Conservation (phyloP, 1,284 basidiomycete genomes). For the Phellopilus nigrolimitatus region DNA sequence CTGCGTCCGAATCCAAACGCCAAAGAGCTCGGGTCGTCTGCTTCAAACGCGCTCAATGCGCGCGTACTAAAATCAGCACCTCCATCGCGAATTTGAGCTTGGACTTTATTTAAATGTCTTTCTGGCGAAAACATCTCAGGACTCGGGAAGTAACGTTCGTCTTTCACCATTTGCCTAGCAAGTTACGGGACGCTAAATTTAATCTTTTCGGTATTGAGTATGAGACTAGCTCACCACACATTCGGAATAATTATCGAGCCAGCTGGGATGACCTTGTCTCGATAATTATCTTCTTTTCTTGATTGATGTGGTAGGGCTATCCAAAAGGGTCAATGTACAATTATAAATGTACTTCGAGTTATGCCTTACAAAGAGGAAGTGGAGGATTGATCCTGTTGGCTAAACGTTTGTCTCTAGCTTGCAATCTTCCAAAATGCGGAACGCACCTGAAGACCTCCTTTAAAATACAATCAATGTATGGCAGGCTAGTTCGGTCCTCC, state of each 20-base stretch:
- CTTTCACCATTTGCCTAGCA: slow-evolving; percentile 12
- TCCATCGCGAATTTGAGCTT: too few relatives aligned
- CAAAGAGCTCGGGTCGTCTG: too few relatives aligned
- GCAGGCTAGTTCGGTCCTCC: slow-evolving; percentile 7
- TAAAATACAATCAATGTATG: slow-evolving; percentile 16
- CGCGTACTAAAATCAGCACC: too few relatives aligned
- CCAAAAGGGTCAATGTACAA: background rate
- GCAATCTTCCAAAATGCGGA: background rate
- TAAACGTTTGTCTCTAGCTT: background rate
- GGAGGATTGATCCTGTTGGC: slow-evolving; percentile 6
- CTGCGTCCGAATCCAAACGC: too few relatives aligned
- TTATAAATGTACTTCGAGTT: background rate
- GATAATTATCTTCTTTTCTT: slow-evolving; percentile 14
- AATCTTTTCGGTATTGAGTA: background rate
- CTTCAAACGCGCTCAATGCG: too few relatives aligned
- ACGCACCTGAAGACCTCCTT: slow-evolving; percentile 10
- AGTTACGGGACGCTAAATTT: background rate
- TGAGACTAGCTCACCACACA: slow-evolving; percentile 1
- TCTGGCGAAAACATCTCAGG: slow-evolving; percentile 11
- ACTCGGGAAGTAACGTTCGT: slow-evolving; percentile 3
- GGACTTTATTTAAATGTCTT: background rate
- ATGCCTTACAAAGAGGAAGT: background rate
- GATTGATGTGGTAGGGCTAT: slow-evolving; percentile 12
- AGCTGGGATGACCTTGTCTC: slow-evolving; percentile 11
- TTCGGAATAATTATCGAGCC: slow-evolving; percentile 11